These are phyloP conservation scores for Nannochloropsis salina DNA, from an alignment of 108 stramenopile species.

Conservation along the genomic window DNA sequence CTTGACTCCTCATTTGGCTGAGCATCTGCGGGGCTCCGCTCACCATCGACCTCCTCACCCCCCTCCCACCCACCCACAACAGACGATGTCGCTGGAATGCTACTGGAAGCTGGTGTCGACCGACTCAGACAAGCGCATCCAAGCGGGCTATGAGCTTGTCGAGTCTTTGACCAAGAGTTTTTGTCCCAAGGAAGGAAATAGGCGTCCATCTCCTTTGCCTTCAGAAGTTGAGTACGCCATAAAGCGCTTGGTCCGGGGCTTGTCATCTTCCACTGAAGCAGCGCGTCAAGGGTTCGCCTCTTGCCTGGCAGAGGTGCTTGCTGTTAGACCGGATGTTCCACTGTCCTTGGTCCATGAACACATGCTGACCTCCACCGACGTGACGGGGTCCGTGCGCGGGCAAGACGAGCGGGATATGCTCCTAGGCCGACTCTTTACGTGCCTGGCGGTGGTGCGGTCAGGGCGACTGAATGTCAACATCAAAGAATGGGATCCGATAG, in stretches of 20 bases:
- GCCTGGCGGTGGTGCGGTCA: constrained; percentile 45
- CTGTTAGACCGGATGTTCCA: constrained; percentile 31
- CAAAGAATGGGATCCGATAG: background rate
- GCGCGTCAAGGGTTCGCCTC: constrained; percentile 52
- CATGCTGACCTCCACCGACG: constrained; percentile 38
- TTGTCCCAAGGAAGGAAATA: background rate
- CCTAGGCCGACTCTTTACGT: constrained; percentile 48
- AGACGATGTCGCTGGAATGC: constrained; percentile 12
- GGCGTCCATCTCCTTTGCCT: background rate
- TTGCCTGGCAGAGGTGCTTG: constrained; percentile 38
- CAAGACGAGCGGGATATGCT: constrained; percentile 49
- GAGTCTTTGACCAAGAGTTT: background rate
- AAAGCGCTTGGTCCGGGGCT: constrained; percentile 50
- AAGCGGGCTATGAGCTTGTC: background rate
- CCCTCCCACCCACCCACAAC: background rate
- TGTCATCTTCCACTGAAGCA: constrained; percentile 48
- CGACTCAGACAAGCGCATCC: constrained; percentile 13
- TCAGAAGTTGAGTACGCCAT: constrained; percentile 44
- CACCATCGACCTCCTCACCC: background rate
- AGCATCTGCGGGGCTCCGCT: no score
- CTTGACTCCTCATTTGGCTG: no score
- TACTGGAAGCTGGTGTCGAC: constrained; percentile 1
- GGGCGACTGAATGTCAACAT: constrained; percentile 24
- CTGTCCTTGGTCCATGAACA: constrained; percentile 30
- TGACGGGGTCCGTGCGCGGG: constrained; percentile 44